Conservation (phyloP, 2,329 filamentous ascomycete species). For the Colletotrichum sansevieriae region DNA sequence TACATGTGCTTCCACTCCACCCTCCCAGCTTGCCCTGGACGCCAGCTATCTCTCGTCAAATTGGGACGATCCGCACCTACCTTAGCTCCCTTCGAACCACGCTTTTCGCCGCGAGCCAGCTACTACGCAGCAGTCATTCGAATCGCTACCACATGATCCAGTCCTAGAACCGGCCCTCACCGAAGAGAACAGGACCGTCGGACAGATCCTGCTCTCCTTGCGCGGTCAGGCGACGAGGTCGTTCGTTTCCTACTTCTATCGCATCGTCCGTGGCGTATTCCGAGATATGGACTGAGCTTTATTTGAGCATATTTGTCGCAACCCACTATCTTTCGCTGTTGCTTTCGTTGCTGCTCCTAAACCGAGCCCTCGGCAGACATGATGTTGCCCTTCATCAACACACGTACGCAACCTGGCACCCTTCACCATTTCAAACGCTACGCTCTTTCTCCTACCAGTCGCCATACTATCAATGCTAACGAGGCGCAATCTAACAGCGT, state of each 20-base stretch:
- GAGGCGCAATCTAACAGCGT: conserved; percentile 51
- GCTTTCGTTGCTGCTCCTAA: neutral
- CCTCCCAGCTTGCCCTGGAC: neutral
- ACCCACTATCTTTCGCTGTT: neutral
- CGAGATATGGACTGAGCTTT: conserved; percentile 8
- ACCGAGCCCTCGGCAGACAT: conserved; percentile 3
- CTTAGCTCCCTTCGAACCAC: neutral
- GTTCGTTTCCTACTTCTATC: neutral
- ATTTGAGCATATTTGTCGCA: neutral
- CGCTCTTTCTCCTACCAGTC: neutral
- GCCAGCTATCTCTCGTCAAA: neutral
- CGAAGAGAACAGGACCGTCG: neutral
- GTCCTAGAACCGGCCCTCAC: neutral
- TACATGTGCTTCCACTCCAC: neutral
- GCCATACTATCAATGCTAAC: conserved; percentile 9
- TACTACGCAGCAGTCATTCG: neutral
- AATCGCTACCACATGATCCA: conserved; percentile 8
- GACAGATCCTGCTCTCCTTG: conserved; percentile 1
- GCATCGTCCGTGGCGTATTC: neutral
- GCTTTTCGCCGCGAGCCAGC: neutral
- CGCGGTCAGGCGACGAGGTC: neutral
- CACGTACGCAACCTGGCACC: conserved; percentile 42
- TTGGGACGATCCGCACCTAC: conserved; percentile 2
- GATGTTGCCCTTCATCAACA: conserved; percentile 49
- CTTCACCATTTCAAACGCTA: neutral